phyloP scores from a whole-genome alignment of 2,329 filamentous ascomycete species.

The Escovopsis sp. region DNA sequence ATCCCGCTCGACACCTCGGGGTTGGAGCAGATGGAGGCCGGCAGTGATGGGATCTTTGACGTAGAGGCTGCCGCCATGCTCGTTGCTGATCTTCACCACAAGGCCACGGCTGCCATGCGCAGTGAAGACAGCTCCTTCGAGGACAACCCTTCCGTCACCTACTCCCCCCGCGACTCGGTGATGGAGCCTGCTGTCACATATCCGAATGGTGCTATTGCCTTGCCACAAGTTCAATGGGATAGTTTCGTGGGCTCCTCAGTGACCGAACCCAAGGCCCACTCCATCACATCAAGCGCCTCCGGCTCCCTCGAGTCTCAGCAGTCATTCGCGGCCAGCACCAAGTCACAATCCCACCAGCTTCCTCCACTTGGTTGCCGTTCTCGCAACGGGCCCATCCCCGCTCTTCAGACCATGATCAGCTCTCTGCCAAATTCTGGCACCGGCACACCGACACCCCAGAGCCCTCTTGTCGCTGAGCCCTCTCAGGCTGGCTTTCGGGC shows the following conservation, averaged over 20 bases:
- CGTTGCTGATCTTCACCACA: conserved; percentile 95
- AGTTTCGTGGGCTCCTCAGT: conserved; percentile 60
- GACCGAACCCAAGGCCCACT: conserved; percentile 59
- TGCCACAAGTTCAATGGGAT: conserved; percentile 87
- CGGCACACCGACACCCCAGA: conserved; percentile 57
- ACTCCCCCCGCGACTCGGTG: conserved; percentile 54
- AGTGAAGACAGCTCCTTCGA: conserved; percentile 40
- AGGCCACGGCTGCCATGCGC: conserved; percentile 61
- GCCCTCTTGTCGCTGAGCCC: conserved; percentile 51
- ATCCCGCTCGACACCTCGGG: conserved; percentile 71
- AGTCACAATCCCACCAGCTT: conserved; percentile 45
- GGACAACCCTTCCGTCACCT: conserved; percentile 46
- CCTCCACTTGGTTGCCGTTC: conserved; percentile 53
- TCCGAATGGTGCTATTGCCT: conserved; percentile 59
- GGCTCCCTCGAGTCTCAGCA: conserved; percentile 54
- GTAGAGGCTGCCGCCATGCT: conserved; percentile 97
- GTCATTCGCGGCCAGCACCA: conserved; percentile 44
- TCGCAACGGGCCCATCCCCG: conserved; percentile 44
- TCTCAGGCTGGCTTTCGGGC: conserved; percentile 54
- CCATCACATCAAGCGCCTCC: conserved; percentile 49
- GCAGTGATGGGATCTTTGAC: conserved; percentile 81
- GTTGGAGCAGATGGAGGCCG: conserved; percentile 83
- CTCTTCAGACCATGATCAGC: conserved; percentile 56
- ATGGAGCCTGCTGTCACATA: conserved; percentile 69
- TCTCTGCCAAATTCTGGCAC: conserved; percentile 54